phyloP scores from a whole-genome alignment of 306 rosid species.

The Medicago arabica region DNA sequence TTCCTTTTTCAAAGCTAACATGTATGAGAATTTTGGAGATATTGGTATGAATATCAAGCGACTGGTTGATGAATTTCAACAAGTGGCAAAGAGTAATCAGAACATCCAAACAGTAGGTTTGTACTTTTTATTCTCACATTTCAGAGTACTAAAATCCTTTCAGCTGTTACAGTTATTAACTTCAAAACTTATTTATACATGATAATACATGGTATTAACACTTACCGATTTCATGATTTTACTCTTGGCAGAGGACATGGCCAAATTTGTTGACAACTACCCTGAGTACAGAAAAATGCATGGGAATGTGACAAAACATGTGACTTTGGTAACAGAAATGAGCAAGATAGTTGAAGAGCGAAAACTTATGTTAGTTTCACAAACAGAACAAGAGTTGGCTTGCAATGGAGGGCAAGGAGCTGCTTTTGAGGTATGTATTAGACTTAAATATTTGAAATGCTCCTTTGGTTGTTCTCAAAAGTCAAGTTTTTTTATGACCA shows the following conservation, averaged over 20 bases:
- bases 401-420: conserved; percentile 97
- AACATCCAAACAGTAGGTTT: conserved; percentile 94
- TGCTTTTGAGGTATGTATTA: conserved; percentile 83
- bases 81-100: conserved; percentile 83
- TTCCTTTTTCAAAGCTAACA: conserved; percentile 84
- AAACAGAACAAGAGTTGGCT: conserved; percentile 95
- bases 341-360: conserved; percentile 85
- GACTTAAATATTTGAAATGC: conserved; percentile 17
- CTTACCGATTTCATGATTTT: conserved; percentile 40
- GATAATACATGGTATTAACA: background rate
- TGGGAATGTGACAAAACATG: conserved; percentile 97
- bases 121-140: conserved; percentile 43
- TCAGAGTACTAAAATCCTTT: conserved; percentile 18
- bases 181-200: conserved; percentile 24
- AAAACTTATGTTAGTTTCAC: conserved; percentile 89
- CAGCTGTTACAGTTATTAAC: conserved; percentile 28
- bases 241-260: conserved; percentile 87
- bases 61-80: conserved; percentile 95
- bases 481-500: conserved; percentile 2
- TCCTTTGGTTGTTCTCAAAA: conserved; percentile 30
- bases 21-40: conserved; percentile 97
- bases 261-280: conserved; percentile 92
- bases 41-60: conserved; percentile 96
- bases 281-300: conserved; percentile 97
- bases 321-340: conserved; percentile 94